A percentile compares a stretch with the other conserved stretches of the same genome.
Conservation (phyloP, 805 yeast species). For the Zygosaccharomyces bisporus region DNA sequence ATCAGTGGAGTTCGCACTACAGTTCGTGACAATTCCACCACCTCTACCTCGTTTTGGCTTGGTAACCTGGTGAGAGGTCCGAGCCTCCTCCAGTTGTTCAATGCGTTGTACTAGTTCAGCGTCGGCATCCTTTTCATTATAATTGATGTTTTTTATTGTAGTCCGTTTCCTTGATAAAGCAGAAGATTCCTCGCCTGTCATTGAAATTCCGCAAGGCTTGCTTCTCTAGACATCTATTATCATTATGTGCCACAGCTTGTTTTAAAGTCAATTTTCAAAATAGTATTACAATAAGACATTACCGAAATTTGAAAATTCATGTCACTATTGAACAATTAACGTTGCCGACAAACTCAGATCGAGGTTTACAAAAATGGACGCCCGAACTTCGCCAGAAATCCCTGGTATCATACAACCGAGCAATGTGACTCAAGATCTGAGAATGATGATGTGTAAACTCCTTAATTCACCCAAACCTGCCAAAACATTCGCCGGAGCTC, state of each 20-base stretch:
- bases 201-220: not conserved
- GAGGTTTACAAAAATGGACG: slow-evolving; percentile 4
- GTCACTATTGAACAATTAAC: not conserved
- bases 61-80: not conserved
- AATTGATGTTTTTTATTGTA: slow-evolving; percentile 25
- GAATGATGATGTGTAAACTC: slow-evolving; percentile 61
- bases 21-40: slow-evolving; percentile 1
- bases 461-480: slow-evolving; percentile 50
- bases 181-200: slow-evolving; percentile 8
- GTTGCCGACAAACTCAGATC: not conserved
- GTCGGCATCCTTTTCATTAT: slow-evolving; percentile 30
- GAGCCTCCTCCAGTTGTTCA: slow-evolving; percentile 17
- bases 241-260: no score
- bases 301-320: not conserved
- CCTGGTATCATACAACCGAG: slow-evolving; percentile 82
- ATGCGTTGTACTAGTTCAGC: slow-evolving; percentile 23
- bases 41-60: slow-evolving; percentile 8
- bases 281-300: not conserved
- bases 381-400: slow-evolving; percentile 56
- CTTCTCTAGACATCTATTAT: not conserved
- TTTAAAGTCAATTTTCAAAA: not conserved
- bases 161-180: slow-evolving; percentile 18
- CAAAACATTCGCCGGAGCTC: slow-evolving; percentile 78
- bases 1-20: slow-evolving; percentile 2
- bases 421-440: slow-evolving; percentile 62